Evolutionary conservation across 495 filamentous ascomycete genomes (phyloP).

Genomic region (Halenospora varia): DNA sequence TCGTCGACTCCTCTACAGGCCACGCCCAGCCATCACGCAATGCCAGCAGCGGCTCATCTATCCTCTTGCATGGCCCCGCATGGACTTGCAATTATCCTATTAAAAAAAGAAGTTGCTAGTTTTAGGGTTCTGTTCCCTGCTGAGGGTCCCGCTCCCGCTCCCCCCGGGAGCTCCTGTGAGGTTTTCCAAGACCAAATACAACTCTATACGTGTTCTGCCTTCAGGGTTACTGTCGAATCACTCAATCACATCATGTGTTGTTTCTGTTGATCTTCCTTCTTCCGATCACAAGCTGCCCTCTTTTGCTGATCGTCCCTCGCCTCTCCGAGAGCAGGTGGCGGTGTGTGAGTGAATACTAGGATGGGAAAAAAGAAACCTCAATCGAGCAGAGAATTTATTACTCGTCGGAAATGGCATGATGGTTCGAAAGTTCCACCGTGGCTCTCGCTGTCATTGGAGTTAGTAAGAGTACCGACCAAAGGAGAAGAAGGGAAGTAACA

Average conservation of each 20-base stretch:
- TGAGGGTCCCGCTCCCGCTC: no score
- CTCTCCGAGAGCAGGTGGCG: background rate
- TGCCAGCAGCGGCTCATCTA: background rate
- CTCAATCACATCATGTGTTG: background rate
- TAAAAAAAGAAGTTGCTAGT: background rate
- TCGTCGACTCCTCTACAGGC: conserved; percentile 47
- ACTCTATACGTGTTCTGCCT: background rate
- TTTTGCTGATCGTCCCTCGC: background rate
- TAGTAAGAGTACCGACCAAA: background rate
- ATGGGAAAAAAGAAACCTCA: background rate
- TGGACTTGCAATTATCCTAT: background rate
- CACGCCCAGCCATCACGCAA: conserved; percentile 29
- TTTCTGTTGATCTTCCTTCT: background rate
- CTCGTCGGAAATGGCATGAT: background rate
- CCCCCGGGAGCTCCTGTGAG: background rate
- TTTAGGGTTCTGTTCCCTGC: background rate
- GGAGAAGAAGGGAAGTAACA: background rate
- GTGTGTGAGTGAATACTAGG: background rate
- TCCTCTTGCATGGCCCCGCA: background rate
- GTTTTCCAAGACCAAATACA: background rate
- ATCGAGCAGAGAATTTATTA: background rate
- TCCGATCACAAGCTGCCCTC: background rate
- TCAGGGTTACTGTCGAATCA: background rate
- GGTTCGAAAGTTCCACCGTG: background rate
- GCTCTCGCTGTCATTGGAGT: background rate